phyloP scores from a whole-genome alignment of 1,139 yeast genomes.

The Protomyces gravidus region DNA sequence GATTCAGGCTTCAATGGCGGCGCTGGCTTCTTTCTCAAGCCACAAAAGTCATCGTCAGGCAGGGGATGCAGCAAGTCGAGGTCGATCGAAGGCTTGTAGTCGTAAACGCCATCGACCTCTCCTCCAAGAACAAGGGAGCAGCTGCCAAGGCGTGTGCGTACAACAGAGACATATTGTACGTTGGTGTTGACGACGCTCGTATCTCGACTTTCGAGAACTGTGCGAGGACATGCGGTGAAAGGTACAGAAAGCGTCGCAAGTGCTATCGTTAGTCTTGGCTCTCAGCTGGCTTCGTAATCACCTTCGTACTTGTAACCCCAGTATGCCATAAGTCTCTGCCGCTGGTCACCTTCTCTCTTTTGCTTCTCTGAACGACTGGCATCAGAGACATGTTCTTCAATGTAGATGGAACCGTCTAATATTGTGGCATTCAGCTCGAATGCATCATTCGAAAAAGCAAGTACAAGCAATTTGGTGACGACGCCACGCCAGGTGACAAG shows the following conservation, averaged over 20 bases:
- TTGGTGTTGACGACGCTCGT: constrained; percentile 56
- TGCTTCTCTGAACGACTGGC: constrained; percentile 2
- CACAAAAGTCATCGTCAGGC: constrained; percentile 31
- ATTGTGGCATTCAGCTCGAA: constrained; percentile 58
- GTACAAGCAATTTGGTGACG: constrained; percentile 59
- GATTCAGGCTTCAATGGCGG: constrained; percentile 34
- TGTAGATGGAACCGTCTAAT: constrained; percentile 42
- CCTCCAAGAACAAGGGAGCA: constrained; percentile 71
- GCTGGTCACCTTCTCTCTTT: constrained; percentile 9
- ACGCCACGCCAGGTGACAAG: constrained; percentile 81
- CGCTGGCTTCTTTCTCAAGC: constrained; percentile 1
- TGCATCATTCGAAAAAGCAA: constrained; percentile 60
- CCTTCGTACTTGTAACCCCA: constrained; percentile 31
- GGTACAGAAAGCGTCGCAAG: constrained; percentile 72
- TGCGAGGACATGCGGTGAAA: constrained; percentile 64
- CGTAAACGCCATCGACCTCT: constrained; percentile 86
- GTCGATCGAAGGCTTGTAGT: constrained; percentile 55
- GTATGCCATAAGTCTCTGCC: constrained; percentile 35
- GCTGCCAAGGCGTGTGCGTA: constrained; percentile 60
- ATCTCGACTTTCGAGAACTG: constrained; percentile 60
- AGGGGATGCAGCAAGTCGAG: constrained; percentile 12
- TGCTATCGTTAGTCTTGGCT: constrained; percentile 37
- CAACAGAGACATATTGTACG: constrained; percentile 74
- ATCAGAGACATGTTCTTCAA: constrained; percentile 36
- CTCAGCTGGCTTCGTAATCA: constrained; percentile 44